phyloP scores from a whole-genome alignment of 2,329 filamentous ascomycete species.

The Thelonectria rubi region DNA sequence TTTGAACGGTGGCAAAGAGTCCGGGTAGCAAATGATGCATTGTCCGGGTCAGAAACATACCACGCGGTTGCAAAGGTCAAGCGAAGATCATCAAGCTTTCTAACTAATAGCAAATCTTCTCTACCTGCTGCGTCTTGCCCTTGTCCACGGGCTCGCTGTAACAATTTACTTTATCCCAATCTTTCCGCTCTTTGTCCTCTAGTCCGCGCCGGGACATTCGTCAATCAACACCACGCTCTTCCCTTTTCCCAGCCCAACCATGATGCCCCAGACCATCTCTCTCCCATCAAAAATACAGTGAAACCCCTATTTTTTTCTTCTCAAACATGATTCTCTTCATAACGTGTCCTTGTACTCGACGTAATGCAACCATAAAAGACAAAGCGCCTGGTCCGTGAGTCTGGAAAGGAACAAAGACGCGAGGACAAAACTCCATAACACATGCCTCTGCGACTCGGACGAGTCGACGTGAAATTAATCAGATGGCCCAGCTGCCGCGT shows the following conservation, averaged over 20 bases:
- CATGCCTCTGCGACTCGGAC: conserved; percentile 9
- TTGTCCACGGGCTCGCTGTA: background rate
- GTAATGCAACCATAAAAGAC: background rate
- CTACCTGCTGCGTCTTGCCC: background rate
- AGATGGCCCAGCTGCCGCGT: conserved; percentile 78
- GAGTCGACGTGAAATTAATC: conserved; percentile 11
- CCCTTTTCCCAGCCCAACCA: background rate
- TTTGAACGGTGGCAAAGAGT: too few relatives aligned
- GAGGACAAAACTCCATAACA: conserved; percentile 5
- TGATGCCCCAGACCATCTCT: background rate
- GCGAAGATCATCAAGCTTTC: background rate
- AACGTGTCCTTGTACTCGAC: background rate
- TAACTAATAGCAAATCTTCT: background rate
- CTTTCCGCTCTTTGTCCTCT: background rate
- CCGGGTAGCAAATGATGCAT: too few relatives aligned
- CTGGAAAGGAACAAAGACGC: background rate
- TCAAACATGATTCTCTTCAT: background rate
- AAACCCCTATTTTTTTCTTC: background rate
- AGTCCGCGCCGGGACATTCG: conserved; percentile 1
- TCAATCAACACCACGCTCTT: background rate
- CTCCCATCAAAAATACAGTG: background rate
- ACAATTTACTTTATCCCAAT: background rate
- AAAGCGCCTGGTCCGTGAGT: conserved; percentile 10
- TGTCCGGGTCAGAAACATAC: too few relatives aligned
- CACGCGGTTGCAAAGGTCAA: too few relatives aligned